These are phyloP conservation scores for Cucurbita moschata DNA, from an alignment of 306 rosid genomes.

Conservation along the genomic window DNA sequence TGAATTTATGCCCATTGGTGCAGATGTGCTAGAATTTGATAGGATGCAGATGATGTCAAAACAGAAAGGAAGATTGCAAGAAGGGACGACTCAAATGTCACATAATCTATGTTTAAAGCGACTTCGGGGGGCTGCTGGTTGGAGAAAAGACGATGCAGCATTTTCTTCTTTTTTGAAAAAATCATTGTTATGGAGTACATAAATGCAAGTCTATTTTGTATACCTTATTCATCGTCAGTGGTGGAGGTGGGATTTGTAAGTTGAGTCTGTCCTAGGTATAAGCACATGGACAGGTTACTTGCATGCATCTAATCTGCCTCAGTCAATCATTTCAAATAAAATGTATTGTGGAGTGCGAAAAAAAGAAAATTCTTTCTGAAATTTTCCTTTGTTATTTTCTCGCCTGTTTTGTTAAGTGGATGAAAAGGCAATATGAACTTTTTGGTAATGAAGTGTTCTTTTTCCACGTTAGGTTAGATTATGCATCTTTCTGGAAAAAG, in stretches of 20 bases:
- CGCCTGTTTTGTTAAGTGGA: not conserved
- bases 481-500: not conserved
- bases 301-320: not conserved
- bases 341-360: not conserved
- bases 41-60: not conserved
- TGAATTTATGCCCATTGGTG: not conserved
- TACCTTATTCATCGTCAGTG: constrained; percentile 7
- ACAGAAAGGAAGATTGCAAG: not conserved
- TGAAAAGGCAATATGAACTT: not conserved
- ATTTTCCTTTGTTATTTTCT: not conserved
- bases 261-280: not conserved
- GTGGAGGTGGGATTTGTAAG: not conserved
- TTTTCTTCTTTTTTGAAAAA: not conserved
- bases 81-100: not conserved
- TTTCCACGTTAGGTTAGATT: not conserved
- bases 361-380: not conserved
- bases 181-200: not conserved
- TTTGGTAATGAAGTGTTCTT: not conserved
- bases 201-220: constrained; percentile 1
- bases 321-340: constrained; percentile 1
- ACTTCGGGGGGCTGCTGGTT: not conserved
- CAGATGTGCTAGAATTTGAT: not conserved
- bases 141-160: not conserved
- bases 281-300: not conserved
- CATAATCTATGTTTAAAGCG: not conserved